Evolutionary conservation across 768 basidiomycete genomes (phyloP).

Genomic region (Amanita subjunquillea): DNA sequence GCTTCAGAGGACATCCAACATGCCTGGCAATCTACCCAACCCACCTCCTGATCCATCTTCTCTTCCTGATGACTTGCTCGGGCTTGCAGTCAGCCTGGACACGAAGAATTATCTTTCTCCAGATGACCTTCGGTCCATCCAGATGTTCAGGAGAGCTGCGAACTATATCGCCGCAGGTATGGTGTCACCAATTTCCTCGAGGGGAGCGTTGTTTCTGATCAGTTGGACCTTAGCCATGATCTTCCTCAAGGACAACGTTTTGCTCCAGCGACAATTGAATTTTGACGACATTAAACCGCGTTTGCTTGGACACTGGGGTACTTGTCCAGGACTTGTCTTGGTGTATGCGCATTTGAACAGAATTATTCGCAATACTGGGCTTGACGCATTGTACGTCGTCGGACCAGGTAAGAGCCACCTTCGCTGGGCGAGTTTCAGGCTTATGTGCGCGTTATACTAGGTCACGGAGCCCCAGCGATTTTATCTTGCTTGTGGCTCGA

Average conservation of each 20-base stretch:
- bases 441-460: slow-evolving; percentile 17
- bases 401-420: slow-evolving; percentile 46
- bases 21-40: slow-evolving; percentile 35
- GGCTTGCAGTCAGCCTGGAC: slow-evolving; percentile 38
- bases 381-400: slow-evolving; percentile 67
- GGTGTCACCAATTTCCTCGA: background rate
- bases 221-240: slow-evolving; percentile 56
- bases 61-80: slow-evolving; percentile 47
- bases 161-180: slow-evolving; percentile 65
- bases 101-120: slow-evolving; percentile 33
- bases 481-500: slow-evolving; percentile 86
- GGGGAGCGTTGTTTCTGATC: background rate
- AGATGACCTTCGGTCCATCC: slow-evolving; percentile 41
- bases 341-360: slow-evolving; percentile 64
- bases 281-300: slow-evolving; percentile 72
- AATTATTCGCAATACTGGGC: slow-evolving; percentile 46
- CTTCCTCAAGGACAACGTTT: slow-evolving; percentile 65
- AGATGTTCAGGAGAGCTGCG: slow-evolving; percentile 49
- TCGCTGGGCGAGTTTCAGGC: background rate
- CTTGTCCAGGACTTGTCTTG: slow-evolving; percentile 69
- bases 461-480: slow-evolving; percentile 82
- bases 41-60: slow-evolving; percentile 62
- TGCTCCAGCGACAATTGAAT: slow-evolving; percentile 49
- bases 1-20: slow-evolving; percentile 12
- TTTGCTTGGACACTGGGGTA: slow-evolving; percentile 79